These are phyloP conservation scores for Glarea lozoyensis DNA, from an alignment of 495 filamentous ascomycete species.

Conservation along the genomic window DNA sequence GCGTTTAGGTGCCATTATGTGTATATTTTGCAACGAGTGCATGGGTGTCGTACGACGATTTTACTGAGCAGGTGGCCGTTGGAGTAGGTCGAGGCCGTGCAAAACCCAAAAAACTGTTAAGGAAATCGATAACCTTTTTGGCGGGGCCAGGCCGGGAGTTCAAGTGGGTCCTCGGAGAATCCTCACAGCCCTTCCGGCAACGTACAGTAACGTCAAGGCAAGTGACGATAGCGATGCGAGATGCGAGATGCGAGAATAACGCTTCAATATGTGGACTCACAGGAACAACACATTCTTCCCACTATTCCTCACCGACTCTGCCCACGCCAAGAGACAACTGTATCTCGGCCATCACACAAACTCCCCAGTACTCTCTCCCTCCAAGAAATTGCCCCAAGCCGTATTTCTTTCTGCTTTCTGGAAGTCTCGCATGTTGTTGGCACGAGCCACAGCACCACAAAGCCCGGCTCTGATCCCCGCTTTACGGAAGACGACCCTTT, in stretches of 20 bases:
- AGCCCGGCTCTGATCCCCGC: conserved; percentile 6
- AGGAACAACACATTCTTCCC: not conserved
- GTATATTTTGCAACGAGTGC: not conserved
- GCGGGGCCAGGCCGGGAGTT: not conserved
- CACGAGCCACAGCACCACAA: conserved; percentile 4
- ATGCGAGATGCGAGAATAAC: too few species aligned
- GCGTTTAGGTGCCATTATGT: conserved; percentile 56
- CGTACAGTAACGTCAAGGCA: too few species aligned
- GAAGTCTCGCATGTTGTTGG: conserved; percentile 10
- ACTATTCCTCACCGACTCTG: conserved; percentile 1
- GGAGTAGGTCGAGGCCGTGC: too few species aligned
- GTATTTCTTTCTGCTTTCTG: conserved; percentile 7
- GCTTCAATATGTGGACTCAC: too few species aligned
- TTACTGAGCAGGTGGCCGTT: not conserved
- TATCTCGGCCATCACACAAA: too few species aligned
- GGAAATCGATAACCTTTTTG: not conserved
- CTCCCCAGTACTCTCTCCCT: too few species aligned
- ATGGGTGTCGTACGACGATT: too few species aligned
- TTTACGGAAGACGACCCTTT: conserved; percentile 8
- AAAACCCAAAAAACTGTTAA: too few species aligned
- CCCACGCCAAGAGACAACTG: too few species aligned
- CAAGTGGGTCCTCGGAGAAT: not conserved
- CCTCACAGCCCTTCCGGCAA: not conserved
- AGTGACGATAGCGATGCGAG: too few species aligned
- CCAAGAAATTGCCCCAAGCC: too few species aligned